Evolutionary conservation across 2,329 filamentous ascomycete species (phyloP).

Genomic region (Hypoxylon sp.): DNA sequence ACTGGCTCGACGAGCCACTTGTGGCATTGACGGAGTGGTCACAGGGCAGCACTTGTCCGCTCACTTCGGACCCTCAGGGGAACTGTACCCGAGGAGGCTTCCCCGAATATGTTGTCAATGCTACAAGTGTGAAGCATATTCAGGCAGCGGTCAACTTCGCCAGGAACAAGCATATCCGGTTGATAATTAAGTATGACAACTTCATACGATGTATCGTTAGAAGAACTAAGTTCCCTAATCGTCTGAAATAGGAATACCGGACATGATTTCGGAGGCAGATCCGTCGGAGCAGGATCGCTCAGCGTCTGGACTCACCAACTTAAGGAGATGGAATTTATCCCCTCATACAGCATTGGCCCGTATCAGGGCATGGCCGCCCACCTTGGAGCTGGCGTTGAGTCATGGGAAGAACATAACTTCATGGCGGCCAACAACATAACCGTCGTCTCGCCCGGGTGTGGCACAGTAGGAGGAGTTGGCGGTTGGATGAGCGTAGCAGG

Average conservation of each 20-base stretch:
- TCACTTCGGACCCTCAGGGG: slow-evolving; percentile 44
- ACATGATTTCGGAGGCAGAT: slow-evolving; percentile 64
- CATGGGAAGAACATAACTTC: slow-evolving; percentile 54
- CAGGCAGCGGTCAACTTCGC: slow-evolving; percentile 56
- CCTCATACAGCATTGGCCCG: slow-evolving; percentile 51
- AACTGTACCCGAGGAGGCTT: slow-evolving; percentile 57
- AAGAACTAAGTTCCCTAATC: slow-evolving; percentile 53
- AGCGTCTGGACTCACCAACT: slow-evolving; percentile 66
- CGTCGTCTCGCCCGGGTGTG: slow-evolving; percentile 53
- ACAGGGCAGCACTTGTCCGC: slow-evolving; percentile 55
- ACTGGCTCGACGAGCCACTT: slow-evolving; percentile 56
- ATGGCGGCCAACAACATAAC: slow-evolving; percentile 52
- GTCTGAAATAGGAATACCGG: slow-evolving; percentile 62
- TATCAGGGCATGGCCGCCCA: slow-evolving; percentile 57
- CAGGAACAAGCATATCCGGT: slow-evolving; percentile 55
- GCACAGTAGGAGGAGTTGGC: slow-evolving; percentile 60
- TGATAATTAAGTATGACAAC: slow-evolving; percentile 56
- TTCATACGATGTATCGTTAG: slow-evolving; percentile 30
- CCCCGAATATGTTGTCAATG: slow-evolving; percentile 58
- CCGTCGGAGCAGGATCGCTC: slow-evolving; percentile 62
- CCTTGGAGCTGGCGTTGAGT: slow-evolving; percentile 58
- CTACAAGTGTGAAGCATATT: slow-evolving; percentile 55
- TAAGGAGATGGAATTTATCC: slow-evolving; percentile 59
- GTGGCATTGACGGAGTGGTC: slow-evolving; percentile 53
- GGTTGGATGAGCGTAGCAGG: slow-evolving; percentile 68